Evolutionary conservation across 148 eudicot species (phyloP).

Genomic region (Rhododendron simsii): DNA sequence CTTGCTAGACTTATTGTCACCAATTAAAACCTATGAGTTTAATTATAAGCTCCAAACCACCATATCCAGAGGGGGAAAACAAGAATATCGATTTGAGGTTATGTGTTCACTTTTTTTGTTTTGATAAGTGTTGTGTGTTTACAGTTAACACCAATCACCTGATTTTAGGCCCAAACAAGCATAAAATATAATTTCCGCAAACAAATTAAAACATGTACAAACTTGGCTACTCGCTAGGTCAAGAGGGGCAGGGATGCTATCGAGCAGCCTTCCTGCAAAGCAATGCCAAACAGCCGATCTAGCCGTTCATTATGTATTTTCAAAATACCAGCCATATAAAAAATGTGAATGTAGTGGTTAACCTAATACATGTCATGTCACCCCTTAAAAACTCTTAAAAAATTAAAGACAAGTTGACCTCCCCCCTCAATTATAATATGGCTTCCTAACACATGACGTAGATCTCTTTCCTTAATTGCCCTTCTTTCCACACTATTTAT

Average conservation of each 20-base stretch:
- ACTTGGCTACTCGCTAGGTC: neutral
- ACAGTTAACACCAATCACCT: neutral
- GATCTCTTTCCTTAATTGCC: constrained; percentile 7
- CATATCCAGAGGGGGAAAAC: no score
- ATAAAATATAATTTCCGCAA: neutral
- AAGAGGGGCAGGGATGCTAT: neutral
- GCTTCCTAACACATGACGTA: constrained; percentile 22
- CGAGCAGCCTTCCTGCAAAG: no score
- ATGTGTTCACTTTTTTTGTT: no score
- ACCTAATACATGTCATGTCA: constrained; percentile 5
- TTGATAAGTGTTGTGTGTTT: neutral
- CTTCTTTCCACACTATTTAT: constrained; percentile 3
- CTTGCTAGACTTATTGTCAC: neutral
- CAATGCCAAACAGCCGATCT: no score
- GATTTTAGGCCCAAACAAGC: neutral
- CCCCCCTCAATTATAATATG: neutral
- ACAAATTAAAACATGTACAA: neutral
- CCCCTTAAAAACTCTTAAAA: constrained; percentile 1
- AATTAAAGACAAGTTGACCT: constrained; percentile 8
- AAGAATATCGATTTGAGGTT: no score
- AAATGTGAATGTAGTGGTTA: constrained; percentile 10
- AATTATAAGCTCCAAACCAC: no score
- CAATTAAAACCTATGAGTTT: no score
- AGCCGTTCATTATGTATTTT: neutral
- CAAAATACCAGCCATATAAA: constrained; percentile 2